Conservation (phyloP, 2,329 filamentous ascomycete genomes). For the Epichloe sibirici region DNA sequence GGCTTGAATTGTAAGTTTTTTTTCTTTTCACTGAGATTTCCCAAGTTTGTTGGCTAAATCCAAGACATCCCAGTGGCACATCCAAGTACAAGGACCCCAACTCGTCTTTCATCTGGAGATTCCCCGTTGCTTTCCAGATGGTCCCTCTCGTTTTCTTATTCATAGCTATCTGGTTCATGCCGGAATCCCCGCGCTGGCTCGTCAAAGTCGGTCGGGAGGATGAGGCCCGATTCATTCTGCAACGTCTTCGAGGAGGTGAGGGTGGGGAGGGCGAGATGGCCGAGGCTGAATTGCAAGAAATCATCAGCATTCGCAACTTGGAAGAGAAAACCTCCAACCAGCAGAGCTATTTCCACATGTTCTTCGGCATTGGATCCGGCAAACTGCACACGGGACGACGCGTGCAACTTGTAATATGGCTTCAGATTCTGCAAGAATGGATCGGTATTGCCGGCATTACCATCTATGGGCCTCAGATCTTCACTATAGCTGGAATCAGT, state of each 20-base stretch:
- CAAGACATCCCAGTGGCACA: constrained; percentile 26
- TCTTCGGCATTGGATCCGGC: constrained; percentile 52
- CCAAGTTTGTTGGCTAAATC: too few relatives aligned
- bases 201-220: constrained; percentile 53
- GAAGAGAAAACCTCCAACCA: constrained; percentile 47
- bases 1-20: constrained; percentile 35
- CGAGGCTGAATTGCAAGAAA: constrained; percentile 55
- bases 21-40: not conserved
- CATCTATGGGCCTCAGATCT: constrained; percentile 46
- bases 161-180: constrained; percentile 49
- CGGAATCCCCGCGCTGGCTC: constrained; percentile 57
- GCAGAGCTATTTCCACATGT: constrained; percentile 52
- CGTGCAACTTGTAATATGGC: constrained; percentile 58
- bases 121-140: constrained; percentile 60
- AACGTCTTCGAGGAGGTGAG: constrained; percentile 47
- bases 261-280: constrained; percentile 40
- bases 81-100: constrained; percentile 47
- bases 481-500: constrained; percentile 54
- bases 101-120: constrained; percentile 51
- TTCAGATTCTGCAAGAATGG: constrained; percentile 62
- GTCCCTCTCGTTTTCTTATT: constrained; percentile 48
- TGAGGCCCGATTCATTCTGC: constrained; percentile 54
- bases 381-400: constrained; percentile 55
- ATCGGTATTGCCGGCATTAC: constrained; percentile 59
- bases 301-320: constrained; percentile 47